Conservation (phyloP, 2,329 filamentous ascomycete species). For the Coleophoma crateriformis region DNA sequence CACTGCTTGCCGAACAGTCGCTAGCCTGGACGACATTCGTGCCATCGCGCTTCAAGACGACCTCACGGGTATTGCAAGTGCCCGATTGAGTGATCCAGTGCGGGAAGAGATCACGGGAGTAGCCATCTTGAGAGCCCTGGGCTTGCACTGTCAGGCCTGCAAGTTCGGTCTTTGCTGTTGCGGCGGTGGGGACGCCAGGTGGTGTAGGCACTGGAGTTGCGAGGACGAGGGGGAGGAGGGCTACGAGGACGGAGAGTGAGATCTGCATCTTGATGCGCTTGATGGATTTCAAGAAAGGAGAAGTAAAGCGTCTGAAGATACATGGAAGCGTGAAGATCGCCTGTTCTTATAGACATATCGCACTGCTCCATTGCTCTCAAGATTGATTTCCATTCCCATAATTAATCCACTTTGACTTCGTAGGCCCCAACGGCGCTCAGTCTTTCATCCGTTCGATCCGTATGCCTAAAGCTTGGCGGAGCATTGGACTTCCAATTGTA, state of each 20-base stretch:
- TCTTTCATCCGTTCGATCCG: too few relatives aligned
- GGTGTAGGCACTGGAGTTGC: conserved; percentile 29
- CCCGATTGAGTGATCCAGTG: conserved; percentile 62
- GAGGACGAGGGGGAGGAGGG: conserved; percentile 8
- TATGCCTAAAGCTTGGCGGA: neutral
- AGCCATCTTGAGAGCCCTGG: conserved; percentile 47
- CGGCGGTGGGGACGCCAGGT: conserved; percentile 57
- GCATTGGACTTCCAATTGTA: neutral
- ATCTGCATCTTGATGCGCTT: conserved; percentile 10
- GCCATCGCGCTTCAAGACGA: conserved; percentile 70
- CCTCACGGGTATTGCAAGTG: conserved; percentile 67
- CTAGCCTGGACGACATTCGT: conserved; percentile 51
- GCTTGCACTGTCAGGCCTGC: conserved; percentile 50
- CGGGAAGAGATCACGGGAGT: conserved; percentile 64
- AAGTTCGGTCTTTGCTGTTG: conserved; percentile 53
- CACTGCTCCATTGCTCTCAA: too few relatives aligned
- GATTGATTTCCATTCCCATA: too few relatives aligned
- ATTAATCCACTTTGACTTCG: too few relatives aligned
- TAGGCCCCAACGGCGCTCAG: too few relatives aligned
- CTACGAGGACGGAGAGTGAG: conserved; percentile 5
- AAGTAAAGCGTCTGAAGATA: too few relatives aligned
- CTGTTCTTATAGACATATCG: too few relatives aligned
- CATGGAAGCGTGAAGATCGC: neutral
- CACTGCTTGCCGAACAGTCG: conserved; percentile 58
- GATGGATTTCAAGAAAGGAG: neutral